Percentiles rank a stretch among this genome's conserved stretches.
phyloP scores from a whole-genome alignment of 2,329 filamentous ascomycete genomes.

The Tolypocladium cylindrosporum region DNA sequence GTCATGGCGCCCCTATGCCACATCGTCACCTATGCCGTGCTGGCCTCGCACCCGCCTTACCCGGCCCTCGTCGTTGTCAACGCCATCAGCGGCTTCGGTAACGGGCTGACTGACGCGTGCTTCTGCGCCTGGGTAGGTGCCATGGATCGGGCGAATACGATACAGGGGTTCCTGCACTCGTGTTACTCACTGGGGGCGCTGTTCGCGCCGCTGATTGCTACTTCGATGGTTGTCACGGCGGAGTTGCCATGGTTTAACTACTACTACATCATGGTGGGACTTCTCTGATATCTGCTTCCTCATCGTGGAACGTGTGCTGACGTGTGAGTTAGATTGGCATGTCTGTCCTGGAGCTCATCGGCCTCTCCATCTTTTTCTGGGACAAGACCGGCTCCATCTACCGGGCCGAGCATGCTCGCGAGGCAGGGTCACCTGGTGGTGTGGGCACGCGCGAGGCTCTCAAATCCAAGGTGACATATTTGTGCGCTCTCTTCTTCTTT shows the following conservation, averaged over 20 bases:
- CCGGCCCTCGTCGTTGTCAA: constrained; percentile 53
- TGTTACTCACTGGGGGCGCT: constrained; percentile 58
- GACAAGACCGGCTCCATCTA: constrained; percentile 44
- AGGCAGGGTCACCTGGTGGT: constrained; percentile 11
- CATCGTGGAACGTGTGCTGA: neutral
- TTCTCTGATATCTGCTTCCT: constrained; percentile 3
- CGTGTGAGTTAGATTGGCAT: constrained; percentile 24
- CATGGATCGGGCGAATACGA: constrained; percentile 58
- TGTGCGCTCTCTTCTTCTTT: constrained; percentile 58
- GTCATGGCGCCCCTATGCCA: constrained; percentile 52
- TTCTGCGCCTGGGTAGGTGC: constrained; percentile 46
- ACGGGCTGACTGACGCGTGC: constrained; percentile 47
- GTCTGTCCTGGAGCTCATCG: constrained; percentile 44
- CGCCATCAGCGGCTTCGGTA: constrained; percentile 56
- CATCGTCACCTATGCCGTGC: constrained; percentile 48
- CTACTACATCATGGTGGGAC: constrained; percentile 60
- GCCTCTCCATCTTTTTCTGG: constrained; percentile 48
- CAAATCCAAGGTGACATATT: constrained; percentile 48
- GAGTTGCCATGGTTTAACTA: constrained; percentile 54
- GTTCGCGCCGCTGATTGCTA: constrained; percentile 54
- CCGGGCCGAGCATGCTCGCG: constrained; percentile 25
- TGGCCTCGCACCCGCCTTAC: constrained; percentile 53
- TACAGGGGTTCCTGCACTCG: constrained; percentile 56
- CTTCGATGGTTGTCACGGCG: constrained; percentile 53
- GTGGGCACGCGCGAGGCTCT: constrained; percentile 28